phyloP scores from a whole-genome alignment of 2,329 filamentous ascomycete species.

The Ceratocystis papillata region DNA sequence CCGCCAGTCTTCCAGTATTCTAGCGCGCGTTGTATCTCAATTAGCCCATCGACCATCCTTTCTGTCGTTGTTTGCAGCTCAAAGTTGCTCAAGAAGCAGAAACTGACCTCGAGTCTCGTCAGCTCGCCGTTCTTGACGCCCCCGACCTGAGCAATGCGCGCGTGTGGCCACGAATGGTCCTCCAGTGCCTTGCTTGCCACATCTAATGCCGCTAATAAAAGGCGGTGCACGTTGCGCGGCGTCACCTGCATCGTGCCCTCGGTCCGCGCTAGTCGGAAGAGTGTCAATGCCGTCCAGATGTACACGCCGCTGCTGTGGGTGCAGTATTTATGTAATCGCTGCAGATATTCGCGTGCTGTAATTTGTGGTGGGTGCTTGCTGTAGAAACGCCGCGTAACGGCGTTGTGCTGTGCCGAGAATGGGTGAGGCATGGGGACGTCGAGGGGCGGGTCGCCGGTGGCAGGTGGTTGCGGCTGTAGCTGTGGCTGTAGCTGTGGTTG shows the following conservation, averaged over 20 bases:
- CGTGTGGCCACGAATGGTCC: conserved; percentile 77
- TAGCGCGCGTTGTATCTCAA: conserved; percentile 9
- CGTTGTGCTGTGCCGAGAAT: conserved; percentile 43
- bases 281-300: conserved; percentile 58
- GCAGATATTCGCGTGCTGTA: conserved; percentile 69
- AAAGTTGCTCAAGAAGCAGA: conserved; percentile 78
- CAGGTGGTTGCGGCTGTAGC: conserved; percentile 22
- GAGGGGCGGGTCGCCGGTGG: background rate
- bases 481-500: conserved; percentile 9
- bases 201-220: conserved; percentile 71
- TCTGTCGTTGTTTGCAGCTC: conserved; percentile 54
- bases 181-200: conserved; percentile 94
- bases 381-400: conserved; percentile 87
- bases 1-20: background rate
- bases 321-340: conserved; percentile 79
- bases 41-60: conserved; percentile 34
- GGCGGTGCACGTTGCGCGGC: conserved; percentile 70
- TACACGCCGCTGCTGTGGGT: conserved; percentile 92
- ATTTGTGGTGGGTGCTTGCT: conserved; percentile 79
- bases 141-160: conserved; percentile 73
- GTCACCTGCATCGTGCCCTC: conserved; percentile 73
- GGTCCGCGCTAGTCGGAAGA: conserved; percentile 64
- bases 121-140: conserved; percentile 76
- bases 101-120: conserved; percentile 75
- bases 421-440: background rate